These are phyloP conservation scores for Nemania abortiva DNA, from an alignment of 2,329 filamentous ascomycete genomes.

Conservation along the genomic window DNA sequence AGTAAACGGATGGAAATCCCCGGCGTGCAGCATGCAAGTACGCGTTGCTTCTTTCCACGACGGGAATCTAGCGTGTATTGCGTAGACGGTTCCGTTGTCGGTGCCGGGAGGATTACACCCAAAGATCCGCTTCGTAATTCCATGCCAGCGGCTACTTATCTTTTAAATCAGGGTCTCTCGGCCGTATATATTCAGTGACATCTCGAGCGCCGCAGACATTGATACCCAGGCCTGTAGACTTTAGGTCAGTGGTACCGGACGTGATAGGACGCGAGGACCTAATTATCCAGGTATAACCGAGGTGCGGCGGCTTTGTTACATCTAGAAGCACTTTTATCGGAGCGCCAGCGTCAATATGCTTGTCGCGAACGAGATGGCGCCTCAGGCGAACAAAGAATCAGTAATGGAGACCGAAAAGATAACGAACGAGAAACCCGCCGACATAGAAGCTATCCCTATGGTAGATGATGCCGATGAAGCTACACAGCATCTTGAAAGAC, in stretches of 20 bases:
- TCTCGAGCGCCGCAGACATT: not conserved
- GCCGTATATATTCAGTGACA: not conserved
- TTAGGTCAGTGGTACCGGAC: not conserved
- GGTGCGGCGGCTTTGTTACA: not conserved
- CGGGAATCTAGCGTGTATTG: not conserved
- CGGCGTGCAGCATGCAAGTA: not conserved
- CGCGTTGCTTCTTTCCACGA: not conserved
- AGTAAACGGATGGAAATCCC: not conserved
- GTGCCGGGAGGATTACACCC: too few relatives aligned
- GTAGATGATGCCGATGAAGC: slow-evolving; percentile 3
- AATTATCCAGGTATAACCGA: not conserved
- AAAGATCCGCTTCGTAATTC: too few relatives aligned
- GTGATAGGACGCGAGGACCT: too few relatives aligned
- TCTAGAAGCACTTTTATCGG: not conserved
- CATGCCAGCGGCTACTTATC: not conserved
- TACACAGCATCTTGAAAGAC: slow-evolving; percentile 22
- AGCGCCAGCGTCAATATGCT: slow-evolving; percentile 1
- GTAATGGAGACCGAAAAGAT: not conserved
- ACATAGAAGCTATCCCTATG: not conserved
- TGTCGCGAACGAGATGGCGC: not conserved
- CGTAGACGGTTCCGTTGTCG: too few relatives aligned
- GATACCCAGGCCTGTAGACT: not conserved
- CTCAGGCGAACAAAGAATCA: not conserved
- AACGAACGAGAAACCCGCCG: not conserved
- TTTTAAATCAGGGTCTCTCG: not conserved